Evolutionary conservation across 2,329 filamentous ascomycete species (phyloP), one percentile per base, ranked within the genome.

Genomic region (Emericellopsis cladophorae): DNA sequence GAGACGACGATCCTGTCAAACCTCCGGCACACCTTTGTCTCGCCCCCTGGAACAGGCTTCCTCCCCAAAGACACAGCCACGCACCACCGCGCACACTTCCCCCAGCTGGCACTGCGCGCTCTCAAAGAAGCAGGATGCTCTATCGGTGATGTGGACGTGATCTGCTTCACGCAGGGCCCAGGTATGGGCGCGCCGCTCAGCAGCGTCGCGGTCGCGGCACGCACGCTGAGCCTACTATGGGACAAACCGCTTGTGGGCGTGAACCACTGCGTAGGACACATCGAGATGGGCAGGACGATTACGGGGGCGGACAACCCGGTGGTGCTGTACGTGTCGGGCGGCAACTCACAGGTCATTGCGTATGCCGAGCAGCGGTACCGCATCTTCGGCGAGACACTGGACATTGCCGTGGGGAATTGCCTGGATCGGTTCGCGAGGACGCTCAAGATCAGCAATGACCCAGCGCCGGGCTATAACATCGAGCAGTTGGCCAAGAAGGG

Each of bases 261-360:
- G 22, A 98, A 98, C 64, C 92, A 98, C 64, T 98, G 92, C 61
- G 85, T 98, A 37, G 92, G 92, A 35, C 92, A 98, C 62, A 96
- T 98, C 54, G 92, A 98, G 67, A 98, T 98, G 92, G 92, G 92
- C 26, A 76, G 92, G 39, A 75, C 84, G 44, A 95, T 98, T 56
- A 96, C 92, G 5, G 84, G 86, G 44, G 88, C 92, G 14, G 67
- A 75, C 21, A 90, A 98, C 62, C 92, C 92, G 0, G 89, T 96
- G 31, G 92, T 98, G 37, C 70, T 98, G 32, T 98, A 98, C 62
- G 92, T 96, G 33, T 87, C 79, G 18, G 92, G 92, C 46, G 92
- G 92, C 44, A 98, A 98, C 67, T 95, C 90, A 12, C 90, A 98
- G 65, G 90, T 96, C 22, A 96, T 96, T 49, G 92, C 92, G 37